phyloP scores from a whole-genome alignment of 2,329 filamentous ascomycete species.

The Fusarium tjaetaba region DNA sequence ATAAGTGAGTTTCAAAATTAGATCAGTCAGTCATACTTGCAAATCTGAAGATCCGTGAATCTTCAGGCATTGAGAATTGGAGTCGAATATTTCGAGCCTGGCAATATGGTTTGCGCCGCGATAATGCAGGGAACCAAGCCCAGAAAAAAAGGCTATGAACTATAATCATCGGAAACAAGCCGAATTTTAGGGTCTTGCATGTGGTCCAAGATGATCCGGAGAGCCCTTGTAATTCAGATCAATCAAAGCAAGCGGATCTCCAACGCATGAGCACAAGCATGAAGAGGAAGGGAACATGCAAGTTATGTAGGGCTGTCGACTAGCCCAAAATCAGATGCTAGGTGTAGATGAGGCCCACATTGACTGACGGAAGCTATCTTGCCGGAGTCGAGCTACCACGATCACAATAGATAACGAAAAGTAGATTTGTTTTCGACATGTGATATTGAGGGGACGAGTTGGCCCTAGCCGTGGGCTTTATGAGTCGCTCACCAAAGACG shows the following conservation, averaged over 20 bases:
- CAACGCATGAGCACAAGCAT: not conserved
- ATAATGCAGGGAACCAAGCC: not conserved
- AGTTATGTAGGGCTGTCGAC: constrained; percentile 24
- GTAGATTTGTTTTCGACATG: constrained; percentile 1
- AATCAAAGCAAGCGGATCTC: constrained; percentile 9
- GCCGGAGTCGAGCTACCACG: not conserved
- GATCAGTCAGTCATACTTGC: too few relatives aligned
- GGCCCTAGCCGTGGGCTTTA: not conserved
- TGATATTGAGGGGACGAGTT: constrained; percentile 4
- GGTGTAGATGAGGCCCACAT: constrained; percentile 22
- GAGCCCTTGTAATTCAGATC: constrained; percentile 2
- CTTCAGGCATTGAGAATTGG: not conserved
- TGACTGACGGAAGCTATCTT: constrained; percentile 4
- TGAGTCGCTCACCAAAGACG: not conserved
- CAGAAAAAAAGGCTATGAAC: not conserved
- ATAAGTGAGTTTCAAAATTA: not conserved
- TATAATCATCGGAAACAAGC: constrained; percentile 1
- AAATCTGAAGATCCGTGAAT: not conserved
- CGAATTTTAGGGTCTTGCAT: constrained; percentile 4
- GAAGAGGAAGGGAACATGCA: not conserved
- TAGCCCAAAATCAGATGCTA: constrained; percentile 24
- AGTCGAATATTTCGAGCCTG: not conserved
- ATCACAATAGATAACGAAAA: not conserved
- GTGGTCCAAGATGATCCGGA: not conserved
- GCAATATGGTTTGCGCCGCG: constrained; percentile 3